phyloP scores from a whole-genome alignment of 23 red algal species.

The Gracilariopsis chorda region DNA sequence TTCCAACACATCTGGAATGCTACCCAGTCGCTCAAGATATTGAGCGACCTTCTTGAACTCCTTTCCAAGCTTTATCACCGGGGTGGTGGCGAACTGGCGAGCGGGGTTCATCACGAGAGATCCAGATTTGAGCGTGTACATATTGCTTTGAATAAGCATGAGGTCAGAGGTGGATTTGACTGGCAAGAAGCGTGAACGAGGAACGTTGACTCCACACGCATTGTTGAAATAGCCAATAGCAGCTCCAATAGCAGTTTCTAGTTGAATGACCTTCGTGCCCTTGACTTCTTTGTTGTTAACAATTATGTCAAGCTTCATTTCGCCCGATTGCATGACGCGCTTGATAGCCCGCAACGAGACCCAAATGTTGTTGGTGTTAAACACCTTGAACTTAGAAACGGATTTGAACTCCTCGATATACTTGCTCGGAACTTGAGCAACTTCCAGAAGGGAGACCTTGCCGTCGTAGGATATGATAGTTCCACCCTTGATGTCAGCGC shows the following conservation, averaged over 20 bases:
- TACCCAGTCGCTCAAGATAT: conserved; percentile 87
- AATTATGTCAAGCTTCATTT: conserved; percentile 98
- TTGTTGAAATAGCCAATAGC: conserved; percentile 93
- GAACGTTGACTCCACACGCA: conserved; percentile 94
- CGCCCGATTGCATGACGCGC: conserved; percentile 72
- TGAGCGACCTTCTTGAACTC: conserved; percentile 97
- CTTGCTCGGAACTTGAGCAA: conserved; percentile 91
- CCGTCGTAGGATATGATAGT: conserved; percentile 98
- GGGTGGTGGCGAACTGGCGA: conserved; percentile 79
- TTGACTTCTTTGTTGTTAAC: conserved; percentile 91
- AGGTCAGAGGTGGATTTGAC: conserved; percentile 98
- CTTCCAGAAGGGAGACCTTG: conserved; percentile 87
- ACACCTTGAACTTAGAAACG: conserved; percentile 97
- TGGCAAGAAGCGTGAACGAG: conserved; percentile 92
- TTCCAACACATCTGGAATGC: conserved; percentile 95
- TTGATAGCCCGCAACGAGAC: conserved; percentile 82
- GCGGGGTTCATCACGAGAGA: conserved; percentile 91
- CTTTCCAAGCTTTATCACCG: conserved; percentile 89
- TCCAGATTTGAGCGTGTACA: conserved; percentile 91
- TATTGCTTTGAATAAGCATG: conserved; percentile 92
- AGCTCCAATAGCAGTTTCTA: conserved; percentile 96
- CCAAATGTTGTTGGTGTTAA: conserved; percentile 99
- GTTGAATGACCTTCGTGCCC: conserved; percentile 89
- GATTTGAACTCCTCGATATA: conserved; percentile 97
- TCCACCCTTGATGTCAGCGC: conserved; percentile 97